A percentile compares a stretch with the other conserved stretches of the same genome.
phyloP scores from a whole-genome alignment of 225 moss, liverwort and hornwort species.

The Asterella californica region DNA sequence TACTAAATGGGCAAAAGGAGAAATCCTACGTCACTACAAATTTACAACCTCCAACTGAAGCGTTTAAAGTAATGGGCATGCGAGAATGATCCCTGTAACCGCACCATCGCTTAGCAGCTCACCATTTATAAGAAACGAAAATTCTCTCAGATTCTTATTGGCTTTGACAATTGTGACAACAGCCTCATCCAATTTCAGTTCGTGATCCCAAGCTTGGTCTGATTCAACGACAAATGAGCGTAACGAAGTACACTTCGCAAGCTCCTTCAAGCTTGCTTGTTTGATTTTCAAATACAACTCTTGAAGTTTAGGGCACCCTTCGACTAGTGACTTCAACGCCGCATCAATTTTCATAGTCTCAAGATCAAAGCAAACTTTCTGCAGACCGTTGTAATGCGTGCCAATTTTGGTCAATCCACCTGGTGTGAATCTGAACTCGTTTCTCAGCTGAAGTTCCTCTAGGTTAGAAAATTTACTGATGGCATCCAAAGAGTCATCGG shows the following conservation, averaged over 20 bases:
- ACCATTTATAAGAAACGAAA: constrained; percentile 38
- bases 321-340: constrained; percentile 54
- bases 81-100: constrained; percentile 52
- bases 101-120: constrained; percentile 50
- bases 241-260: constrained; percentile 58
- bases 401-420: constrained; percentile 61
- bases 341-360: constrained; percentile 56
- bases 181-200: constrained; percentile 51
- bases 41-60: constrained; percentile 59
- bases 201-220: constrained; percentile 46
- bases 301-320: constrained; percentile 55
- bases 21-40: too few species aligned
- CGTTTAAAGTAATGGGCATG: constrained; percentile 55
- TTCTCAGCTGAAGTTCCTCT: constrained; percentile 63
- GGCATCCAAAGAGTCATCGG: constrained; percentile 60
- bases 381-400: constrained; percentile 44
- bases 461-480: constrained; percentile 45
- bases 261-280: constrained; percentile 50
- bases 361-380: constrained; percentile 51
- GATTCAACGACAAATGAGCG: constrained; percentile 48
- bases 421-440: constrained; percentile 63
- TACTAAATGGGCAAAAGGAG: too few species aligned
- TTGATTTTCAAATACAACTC: constrained; percentile 54
- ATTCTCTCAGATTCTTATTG: constrained; percentile 55
- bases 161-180: constrained; percentile 59